Evolutionary conservation across 139 green algal species (phyloP).

Genomic region (Picochlorum costavermella): DNA sequence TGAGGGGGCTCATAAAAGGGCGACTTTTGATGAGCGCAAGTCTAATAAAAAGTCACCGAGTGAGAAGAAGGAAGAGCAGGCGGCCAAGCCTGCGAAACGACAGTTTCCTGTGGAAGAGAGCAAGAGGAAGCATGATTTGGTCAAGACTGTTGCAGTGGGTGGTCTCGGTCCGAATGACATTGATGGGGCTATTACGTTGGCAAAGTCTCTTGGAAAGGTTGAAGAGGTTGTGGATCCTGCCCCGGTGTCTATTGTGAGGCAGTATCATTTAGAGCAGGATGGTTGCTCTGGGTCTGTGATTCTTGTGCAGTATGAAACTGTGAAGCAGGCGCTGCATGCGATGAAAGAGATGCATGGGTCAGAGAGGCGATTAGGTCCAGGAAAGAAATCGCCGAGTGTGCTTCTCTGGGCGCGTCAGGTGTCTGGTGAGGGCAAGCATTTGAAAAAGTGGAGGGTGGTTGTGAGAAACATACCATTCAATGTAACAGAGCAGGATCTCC

Average conservation of each 20-base stretch:
- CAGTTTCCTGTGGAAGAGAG: not conserved
- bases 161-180: constrained; percentile 33
- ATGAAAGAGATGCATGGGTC: constrained; percentile 64
- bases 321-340: constrained; percentile 57
- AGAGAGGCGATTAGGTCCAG: not conserved
- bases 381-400: not conserved
- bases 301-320: constrained; percentile 56
- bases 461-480: constrained; percentile 84
- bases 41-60: constrained; percentile 26
- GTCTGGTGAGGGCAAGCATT: constrained; percentile 67
- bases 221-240: constrained; percentile 47
- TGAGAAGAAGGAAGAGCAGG: constrained; percentile 4
- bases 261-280: constrained; percentile 55
- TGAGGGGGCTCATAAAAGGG: constrained; percentile 59
- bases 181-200: constrained; percentile 23
- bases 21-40: constrained; percentile 57
- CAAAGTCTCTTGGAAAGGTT: constrained; percentile 38
- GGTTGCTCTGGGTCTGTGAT: constrained; percentile 59
- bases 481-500: constrained; percentile 47
- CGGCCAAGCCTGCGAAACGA: not conserved
- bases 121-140: constrained; percentile 50
- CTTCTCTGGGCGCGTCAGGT: constrained; percentile 48
- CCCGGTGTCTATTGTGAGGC: constrained; percentile 28
- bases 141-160: constrained; percentile 69
- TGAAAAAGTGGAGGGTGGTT: constrained; percentile 87